phyloP scores from a whole-genome alignment of 371 early-diverging fungal genomes.

The Rhizopus delemar region DNA sequence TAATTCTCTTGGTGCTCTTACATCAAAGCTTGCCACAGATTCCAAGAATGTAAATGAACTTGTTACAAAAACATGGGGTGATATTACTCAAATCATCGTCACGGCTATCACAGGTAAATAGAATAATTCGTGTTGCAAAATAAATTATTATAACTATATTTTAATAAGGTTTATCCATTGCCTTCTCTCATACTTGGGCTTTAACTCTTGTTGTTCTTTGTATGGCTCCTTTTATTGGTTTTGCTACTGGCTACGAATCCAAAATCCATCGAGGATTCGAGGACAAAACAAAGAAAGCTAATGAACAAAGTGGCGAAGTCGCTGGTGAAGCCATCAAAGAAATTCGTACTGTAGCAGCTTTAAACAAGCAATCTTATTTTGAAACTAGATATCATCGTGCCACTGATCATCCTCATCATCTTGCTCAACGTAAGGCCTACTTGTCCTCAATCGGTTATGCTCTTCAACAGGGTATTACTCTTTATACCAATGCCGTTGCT shows the following conservation, averaged over 20 bases:
- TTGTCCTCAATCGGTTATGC: conserved; percentile 67
- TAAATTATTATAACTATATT: background rate
- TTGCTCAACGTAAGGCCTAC: conserved; percentile 59
- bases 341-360: conserved; percentile 84
- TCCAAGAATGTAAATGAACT: conserved; percentile 71
- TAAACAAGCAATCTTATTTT: conserved; percentile 79
- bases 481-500: conserved; percentile 66
- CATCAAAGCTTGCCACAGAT: conserved; percentile 81
- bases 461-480: conserved; percentile 65
- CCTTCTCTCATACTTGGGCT: conserved; percentile 59
- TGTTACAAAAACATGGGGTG: conserved; percentile 69
- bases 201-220: conserved; percentile 61
- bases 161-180: conserved; percentile 39
- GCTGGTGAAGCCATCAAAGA: conserved; percentile 85
- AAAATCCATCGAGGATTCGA: conserved; percentile 57
- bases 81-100: conserved; percentile 56
- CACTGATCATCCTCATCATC: conserved; percentile 65
- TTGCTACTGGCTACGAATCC: conserved; percentile 49
- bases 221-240: conserved; percentile 53
- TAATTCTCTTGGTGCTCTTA: conserved; percentile 82
- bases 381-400: conserved; percentile 58
- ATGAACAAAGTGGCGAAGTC: conserved; percentile 70
- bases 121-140: background rate
- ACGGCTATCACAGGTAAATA: conserved; percentile 41
- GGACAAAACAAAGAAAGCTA: conserved; percentile 64